A percentile compares a stretch with the other conserved stretches of the same genome.
Evolutionary conservation across 2,329 filamentous ascomycete species (phyloP).

Genomic region (Cladobotryum protrusum): DNA sequence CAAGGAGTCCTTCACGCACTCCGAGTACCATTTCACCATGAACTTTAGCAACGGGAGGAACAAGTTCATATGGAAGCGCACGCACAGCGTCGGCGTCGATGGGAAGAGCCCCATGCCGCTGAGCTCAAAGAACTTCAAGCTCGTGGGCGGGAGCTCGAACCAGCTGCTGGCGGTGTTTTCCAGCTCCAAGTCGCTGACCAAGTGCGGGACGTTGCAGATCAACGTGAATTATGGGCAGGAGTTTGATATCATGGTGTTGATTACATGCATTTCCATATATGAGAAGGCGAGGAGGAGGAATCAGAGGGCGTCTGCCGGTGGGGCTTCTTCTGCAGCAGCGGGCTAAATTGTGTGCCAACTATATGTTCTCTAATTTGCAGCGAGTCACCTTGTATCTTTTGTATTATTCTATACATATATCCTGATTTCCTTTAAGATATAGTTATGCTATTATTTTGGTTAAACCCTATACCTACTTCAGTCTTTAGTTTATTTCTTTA

Average conservation of each 20-base stretch:
- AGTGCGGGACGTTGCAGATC: conserved; percentile 12
- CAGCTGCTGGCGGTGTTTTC: conserved; percentile 14
- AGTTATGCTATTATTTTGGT: too few species aligned
- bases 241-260: conserved; percentile 12
- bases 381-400: too few species aligned
- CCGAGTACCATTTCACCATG: conserved; percentile 6
- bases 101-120: not conserved
- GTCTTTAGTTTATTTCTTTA: too few species aligned
- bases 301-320: too few species aligned
- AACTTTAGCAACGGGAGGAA: not conserved
- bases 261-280: conserved; percentile 12
- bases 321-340: not conserved
- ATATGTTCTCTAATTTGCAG: too few species aligned
- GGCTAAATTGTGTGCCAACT: too few species aligned
- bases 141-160: conserved; percentile 3
- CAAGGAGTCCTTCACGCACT: not conserved
- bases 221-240: conserved; percentile 8
- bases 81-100: conserved; percentile 7
- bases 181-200: conserved; percentile 5
- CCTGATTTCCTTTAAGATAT: too few species aligned
- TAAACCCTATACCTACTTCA: too few species aligned
- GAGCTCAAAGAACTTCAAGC: conserved; percentile 10
- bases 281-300: conserved; percentile 7
- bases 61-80: conserved; percentile 12
- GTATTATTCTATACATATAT: too few species aligned